Base-by-base conservation (phyloP, 73 alveolate genomes). In the Stentor coeruleus region DNA sequence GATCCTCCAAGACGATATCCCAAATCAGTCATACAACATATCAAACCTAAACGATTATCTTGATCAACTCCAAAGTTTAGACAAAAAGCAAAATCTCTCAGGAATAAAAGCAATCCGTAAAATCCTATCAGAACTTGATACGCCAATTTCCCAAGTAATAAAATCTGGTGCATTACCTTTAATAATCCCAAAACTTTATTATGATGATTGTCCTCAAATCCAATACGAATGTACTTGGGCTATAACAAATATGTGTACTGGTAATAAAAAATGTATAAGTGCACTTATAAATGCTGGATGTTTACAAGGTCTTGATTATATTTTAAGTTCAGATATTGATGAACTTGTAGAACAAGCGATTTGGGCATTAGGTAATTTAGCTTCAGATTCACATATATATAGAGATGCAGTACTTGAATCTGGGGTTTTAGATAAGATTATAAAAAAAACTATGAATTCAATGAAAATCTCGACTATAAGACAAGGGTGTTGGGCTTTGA, bases 401-500 rank as follows among this genome's bases (percentile, higher is more conserved):
- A 6, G 66, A 11, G 66, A 49, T 20, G 6, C 20, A 20, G 28
- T 49, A 20, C 20, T 49, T 11, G 66, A 49, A 49, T 6, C 66
- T 11, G 6, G 28, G 20, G 66, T 49, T 49, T 49, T 49, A 11
- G 6, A 6, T 11, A 49, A 49, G 28, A 6, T 49, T 6, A 20
- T 49, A 49, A 49, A 49, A 49, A 49, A 11, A 49, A 20, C 20
- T 6, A 49, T 49, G 66, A 49, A 20, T 49, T 11, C 6, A 6
- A 49, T 20, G 66, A 6, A 6, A 11, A 20, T 49, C 28, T 11
- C 28, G 20, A 6, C 20, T 49, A 6, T 49, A 11, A 49, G 20
- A 49, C 66, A 49, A 49, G 66, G 66, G 20, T 49, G 66, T 20
- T 49, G 66, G 66, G 20, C 66, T 20, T 49, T 49, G 66, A 49